Base-by-base conservation (phyloP, 202 grass and related monocot species). In the Elaeis oleifera region DNA sequence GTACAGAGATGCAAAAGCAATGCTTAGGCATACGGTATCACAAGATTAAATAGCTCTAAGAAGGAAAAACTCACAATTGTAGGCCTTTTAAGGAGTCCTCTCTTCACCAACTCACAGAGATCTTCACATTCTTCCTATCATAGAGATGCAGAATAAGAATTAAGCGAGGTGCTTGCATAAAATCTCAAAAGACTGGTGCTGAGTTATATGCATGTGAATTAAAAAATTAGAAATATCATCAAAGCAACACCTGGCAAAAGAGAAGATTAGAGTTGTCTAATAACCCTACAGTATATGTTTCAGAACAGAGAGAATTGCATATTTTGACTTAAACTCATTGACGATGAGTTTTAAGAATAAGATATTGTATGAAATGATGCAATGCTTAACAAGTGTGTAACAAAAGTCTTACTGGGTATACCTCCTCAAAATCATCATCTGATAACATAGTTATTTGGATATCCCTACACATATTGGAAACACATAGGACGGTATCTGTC, bases 371-470 rank as follows among this genome's bases (percentile, higher is more conserved):
- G 61, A 6, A 52, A 62, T 39, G 72, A 58, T 60, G 48, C 62
- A 44, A 44, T 44, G 36, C 7, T 44, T 0, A 3, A 44, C 36
- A 44, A 44, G 36, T 14, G 1, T 44, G 11, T 2, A 13, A 13
- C 36, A 44, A 13, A 44, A 13, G 36, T 14, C 36, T 44, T 44
- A 44, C 9, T 44, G 36, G 36, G 11, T 13, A 51, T 89, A 91
- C 91, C 81, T 88, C 87, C 8, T 75, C 61, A 74, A 96, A 72
- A 59, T 90, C 74, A 50, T 89, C 81, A 21, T 90, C 81, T 18
- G 84, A 77, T 44, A 96, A 36, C 69, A 25, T 59, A 1, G 74
- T 71, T 54, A 96, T 81, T 27, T 79, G 64, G 53, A 90, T 63
- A 65, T 88, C 91, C 39, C 67, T 81, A 11, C 21, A 73, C 58